phyloP scores from a whole-genome alignment of 495 filamentous ascomycete genomes.

The Aspergillus nanangensis region DNA sequence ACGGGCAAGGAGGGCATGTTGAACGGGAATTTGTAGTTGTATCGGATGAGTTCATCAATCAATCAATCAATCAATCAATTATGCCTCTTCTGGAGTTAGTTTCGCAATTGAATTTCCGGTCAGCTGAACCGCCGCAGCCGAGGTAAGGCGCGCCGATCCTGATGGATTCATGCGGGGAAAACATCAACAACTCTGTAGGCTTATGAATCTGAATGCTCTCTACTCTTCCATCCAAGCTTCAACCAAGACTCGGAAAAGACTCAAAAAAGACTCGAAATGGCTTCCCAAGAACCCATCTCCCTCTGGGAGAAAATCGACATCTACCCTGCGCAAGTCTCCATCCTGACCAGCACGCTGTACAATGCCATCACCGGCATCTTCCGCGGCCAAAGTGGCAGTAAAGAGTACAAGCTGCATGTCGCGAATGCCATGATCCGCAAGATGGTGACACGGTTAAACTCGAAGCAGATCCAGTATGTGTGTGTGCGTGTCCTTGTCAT shows the following conservation, averaged over 20 bases:
- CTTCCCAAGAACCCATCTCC: conserved; percentile 19
- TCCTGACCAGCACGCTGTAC: conserved; percentile 20
- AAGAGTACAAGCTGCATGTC: conserved; percentile 30
- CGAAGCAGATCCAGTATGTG: conserved; percentile 33
- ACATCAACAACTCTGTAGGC: background rate
- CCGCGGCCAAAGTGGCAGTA: conserved; percentile 30
- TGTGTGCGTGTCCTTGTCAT: too few species aligned
- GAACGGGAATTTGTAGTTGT: conserved; percentile 30
- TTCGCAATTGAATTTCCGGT: too few species aligned
- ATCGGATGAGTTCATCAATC: too few species aligned
- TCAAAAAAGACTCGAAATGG: too few species aligned
- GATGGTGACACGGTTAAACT: conserved; percentile 14
- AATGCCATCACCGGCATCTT: conserved; percentile 32
- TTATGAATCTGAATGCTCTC: background rate
- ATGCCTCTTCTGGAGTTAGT: too few species aligned
- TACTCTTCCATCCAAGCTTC: background rate
- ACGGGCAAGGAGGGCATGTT: conserved; percentile 48
- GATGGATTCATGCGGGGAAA: background rate
- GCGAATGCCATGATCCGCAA: conserved; percentile 22
- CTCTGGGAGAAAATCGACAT: conserved; percentile 35
- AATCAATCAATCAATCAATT: too few species aligned
- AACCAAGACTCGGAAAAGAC: background rate
- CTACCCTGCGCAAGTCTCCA: conserved; percentile 15
- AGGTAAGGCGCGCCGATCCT: background rate
- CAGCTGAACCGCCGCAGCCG: background rate